These are phyloP conservation scores for Amylocystis lapponica DNA, from an alignment of 768 basidiomycete species.

Conservation along the genomic window DNA sequence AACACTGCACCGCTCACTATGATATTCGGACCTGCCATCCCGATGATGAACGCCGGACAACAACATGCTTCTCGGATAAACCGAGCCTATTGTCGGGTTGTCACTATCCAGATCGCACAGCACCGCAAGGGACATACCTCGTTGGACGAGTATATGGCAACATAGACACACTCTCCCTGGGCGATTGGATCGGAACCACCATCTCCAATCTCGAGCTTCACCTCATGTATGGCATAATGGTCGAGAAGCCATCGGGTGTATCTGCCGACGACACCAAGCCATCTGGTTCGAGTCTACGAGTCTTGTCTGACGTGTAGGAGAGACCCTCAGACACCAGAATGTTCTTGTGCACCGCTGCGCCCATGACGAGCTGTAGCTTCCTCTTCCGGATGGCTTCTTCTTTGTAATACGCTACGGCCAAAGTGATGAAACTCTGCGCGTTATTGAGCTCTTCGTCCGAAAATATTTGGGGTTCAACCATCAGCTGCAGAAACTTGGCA, in stretches of 20 bases:
- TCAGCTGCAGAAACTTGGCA: constrained; percentile 1
- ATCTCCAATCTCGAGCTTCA: constrained; percentile 7
- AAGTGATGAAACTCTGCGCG: background rate
- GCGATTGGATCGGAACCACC: constrained; percentile 8
- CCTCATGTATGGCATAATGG: constrained; percentile 1
- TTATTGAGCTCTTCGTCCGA: background rate
- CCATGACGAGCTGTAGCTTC: background rate
- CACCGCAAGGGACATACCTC: constrained; percentile 1
- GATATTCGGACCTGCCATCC: constrained; percentile 15
- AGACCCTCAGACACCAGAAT: background rate
- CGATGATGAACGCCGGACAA: constrained; percentile 17
- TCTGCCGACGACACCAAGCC: background rate
- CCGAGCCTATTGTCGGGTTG: background rate
- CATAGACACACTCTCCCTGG: constrained; percentile 9
- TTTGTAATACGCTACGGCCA: background rate
- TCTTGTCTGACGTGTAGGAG: background rate
- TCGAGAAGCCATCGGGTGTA: background rate
- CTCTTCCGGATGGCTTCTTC: background rate
- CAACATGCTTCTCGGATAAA: constrained; percentile 10
- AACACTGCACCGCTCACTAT: constrained; percentile 16
- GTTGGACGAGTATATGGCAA: constrained; percentile 4
- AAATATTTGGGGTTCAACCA: background rate
- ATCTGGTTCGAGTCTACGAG: background rate
- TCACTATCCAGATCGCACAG: background rate
- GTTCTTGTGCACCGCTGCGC: background rate